A percentile compares a stretch with the other conserved stretches of the same genome.
Conservation (phyloP, 805 yeast species). For the Metschnikowia sp. region DNA sequence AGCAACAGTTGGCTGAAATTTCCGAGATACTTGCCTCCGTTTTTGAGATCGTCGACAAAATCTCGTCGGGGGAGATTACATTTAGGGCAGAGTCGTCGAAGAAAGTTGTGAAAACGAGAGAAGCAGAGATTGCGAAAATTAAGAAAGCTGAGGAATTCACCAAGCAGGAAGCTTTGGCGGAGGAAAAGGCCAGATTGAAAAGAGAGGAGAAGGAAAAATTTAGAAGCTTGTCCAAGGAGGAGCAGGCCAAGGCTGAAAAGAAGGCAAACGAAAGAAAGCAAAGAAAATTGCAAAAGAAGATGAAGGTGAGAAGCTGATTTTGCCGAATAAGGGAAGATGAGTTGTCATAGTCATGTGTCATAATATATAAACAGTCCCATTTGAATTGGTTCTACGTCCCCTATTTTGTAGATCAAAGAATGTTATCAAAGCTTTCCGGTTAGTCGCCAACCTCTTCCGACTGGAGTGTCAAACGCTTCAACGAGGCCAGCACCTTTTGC, state of each 20-base stretch:
- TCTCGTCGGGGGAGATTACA: constrained; percentile 45
- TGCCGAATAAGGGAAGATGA: neutral
- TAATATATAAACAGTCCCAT: too few species aligned
- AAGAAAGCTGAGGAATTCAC: constrained; percentile 62
- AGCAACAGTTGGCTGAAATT: constrained; percentile 48
- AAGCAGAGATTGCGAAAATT: constrained; percentile 65
- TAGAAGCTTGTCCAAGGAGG: constrained; percentile 64
- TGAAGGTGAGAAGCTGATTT: constrained; percentile 40
- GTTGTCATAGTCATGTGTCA: neutral
- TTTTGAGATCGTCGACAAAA: constrained; percentile 57
- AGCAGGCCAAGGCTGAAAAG: constrained; percentile 73
- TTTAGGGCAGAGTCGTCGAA: constrained; percentile 74
- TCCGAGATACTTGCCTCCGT: constrained; percentile 51
- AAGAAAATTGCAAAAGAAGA: constrained; percentile 66
- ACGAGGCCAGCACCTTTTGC: constrained; percentile 50
- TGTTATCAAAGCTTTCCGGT: constrained; percentile 39
- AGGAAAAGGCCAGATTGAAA: constrained; percentile 66
- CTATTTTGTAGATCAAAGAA: neutral
- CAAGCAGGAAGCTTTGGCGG: constrained; percentile 65
- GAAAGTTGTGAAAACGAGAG: constrained; percentile 77
- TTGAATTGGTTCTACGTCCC: too few species aligned
- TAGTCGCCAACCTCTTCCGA: constrained; percentile 56
- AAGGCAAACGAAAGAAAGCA: constrained; percentile 80
- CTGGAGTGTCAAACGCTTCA: constrained; percentile 52
- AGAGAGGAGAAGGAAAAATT: constrained; percentile 59